Evolutionary conservation across 2,329 filamentous ascomycete genomes (phyloP).

Genomic region (Claviceps humidiphila): DNA sequence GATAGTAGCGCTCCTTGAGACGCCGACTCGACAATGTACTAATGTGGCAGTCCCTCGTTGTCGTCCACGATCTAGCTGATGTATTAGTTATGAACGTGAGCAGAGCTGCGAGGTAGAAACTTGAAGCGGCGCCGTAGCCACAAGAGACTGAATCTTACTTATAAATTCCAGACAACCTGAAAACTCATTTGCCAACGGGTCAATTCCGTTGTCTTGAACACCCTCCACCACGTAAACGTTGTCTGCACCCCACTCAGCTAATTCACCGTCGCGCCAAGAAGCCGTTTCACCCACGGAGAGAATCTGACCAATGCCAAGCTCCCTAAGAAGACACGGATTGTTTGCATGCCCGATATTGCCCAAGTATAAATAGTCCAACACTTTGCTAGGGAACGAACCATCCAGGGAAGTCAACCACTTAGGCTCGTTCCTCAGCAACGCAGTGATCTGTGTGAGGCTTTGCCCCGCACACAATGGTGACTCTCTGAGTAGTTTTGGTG

Average conservation of each 20-base stretch:
- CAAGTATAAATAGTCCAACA: constrained; percentile 90
- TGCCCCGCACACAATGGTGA: constrained; percentile 44
- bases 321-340: constrained; percentile 68
- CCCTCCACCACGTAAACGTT: constrained; percentile 71
- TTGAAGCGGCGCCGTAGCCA: not conserved
- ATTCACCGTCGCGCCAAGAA: constrained; percentile 61
- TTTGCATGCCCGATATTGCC: constrained; percentile 91
- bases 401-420: constrained; percentile 74
- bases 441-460: constrained; percentile 38
- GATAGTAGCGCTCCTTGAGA: constrained; percentile 90
- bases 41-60: constrained; percentile 68
- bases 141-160: constrained; percentile 35
- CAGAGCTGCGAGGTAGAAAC: not conserved
- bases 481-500: constrained; percentile 59
- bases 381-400: constrained; percentile 77
- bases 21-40: constrained; percentile 91
- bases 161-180: constrained; percentile 81
- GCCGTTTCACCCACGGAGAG: constrained; percentile 86
- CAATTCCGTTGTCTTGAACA: constrained; percentile 94
- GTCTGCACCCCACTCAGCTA: constrained; percentile 59
- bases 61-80: constrained; percentile 57
- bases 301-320: constrained; percentile 74
- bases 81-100: not conserved
- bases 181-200: constrained; percentile 79
- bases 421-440: constrained; percentile 47